phyloP scores from a whole-genome alignment of 768 basidiomycete species.

The Mycena albidolilacea region DNA sequence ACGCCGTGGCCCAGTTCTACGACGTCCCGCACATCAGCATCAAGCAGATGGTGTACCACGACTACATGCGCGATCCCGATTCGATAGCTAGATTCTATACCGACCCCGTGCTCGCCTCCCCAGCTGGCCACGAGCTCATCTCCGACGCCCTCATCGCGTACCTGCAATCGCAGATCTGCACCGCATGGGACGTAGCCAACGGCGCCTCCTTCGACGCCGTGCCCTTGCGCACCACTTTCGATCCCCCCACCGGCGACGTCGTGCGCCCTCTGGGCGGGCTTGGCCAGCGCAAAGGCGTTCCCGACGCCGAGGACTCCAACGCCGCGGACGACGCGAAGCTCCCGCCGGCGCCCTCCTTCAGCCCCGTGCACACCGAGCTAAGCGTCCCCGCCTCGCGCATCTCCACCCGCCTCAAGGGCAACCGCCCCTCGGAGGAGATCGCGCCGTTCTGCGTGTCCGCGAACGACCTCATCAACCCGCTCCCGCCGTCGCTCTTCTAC shows the following conservation, averaged over 20 bases:
- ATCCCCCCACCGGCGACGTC: constrained; percentile 54
- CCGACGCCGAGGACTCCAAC: constrained; percentile 54
- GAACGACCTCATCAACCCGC: constrained; percentile 98
- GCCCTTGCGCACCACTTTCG: constrained; percentile 58
- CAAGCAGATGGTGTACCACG: constrained; percentile 86
- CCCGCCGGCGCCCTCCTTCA: constrained; percentile 30
- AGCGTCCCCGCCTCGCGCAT: constrained; percentile 84
- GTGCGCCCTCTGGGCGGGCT: constrained; percentile 89
- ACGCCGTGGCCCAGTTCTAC: constrained; percentile 94
- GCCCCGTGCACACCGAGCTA: constrained; percentile 45
- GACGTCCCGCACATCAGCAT: constrained; percentile 94
- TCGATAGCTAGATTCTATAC: constrained; percentile 79
- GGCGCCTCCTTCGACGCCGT: constrained; percentile 76
- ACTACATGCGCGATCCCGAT: constrained; percentile 83
- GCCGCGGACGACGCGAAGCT: constrained; percentile 46
- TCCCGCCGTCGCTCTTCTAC: constrained; percentile 94
- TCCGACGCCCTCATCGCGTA: constrained; percentile 94
- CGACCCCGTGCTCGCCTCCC: constrained; percentile 87
- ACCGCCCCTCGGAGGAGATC: constrained; percentile 83
- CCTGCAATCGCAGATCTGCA: constrained; percentile 91
- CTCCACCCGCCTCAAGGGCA: constrained; percentile 69
- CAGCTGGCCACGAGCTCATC: constrained; percentile 86
- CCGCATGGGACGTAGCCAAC: constrained; percentile 83
- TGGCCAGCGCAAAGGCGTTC: constrained; percentile 84
- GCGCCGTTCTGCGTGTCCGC: constrained; percentile 94